Evolutionary conservation across 2,329 filamentous ascomycete genomes (phyloP), one percentile per base, ranked within the genome.

Genomic region (Fonsecaea pugnacius): DNA sequence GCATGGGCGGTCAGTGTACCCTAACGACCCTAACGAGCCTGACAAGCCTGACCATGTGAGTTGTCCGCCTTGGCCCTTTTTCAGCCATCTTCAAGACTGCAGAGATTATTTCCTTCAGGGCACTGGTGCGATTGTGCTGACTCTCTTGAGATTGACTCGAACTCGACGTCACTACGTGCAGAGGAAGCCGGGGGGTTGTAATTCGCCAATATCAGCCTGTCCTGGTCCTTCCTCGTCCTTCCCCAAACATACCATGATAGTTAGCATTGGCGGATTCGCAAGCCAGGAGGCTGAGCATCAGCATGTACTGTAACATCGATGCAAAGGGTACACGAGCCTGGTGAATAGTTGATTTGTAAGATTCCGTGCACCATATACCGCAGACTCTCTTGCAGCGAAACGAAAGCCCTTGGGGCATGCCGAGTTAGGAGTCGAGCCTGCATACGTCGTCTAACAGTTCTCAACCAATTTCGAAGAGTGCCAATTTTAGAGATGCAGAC

Each of bases 221-320:
- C 18, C 9, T 27, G 21, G 43, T 48, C 21, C 10, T 48, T 48
- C 43, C 43, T 16, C 21, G 43, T 48, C 21, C 10, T 48, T 48
- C 43, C 43, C 9, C 21, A 48, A 48, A 14, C 43, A 27, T 18
- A 27, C 8, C 1, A 48, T 48, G 1, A 48, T 18, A n/a, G 10
- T 2, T 2, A 27, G 43, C 16, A 52, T n/a, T 30, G 10, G 35
- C 4, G 48, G n/a, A 53, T 52, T 63, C 60, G 60, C 60, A 62
- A 62, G 53, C 30, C 33, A 33, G 21, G 56, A 65, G 58, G 63
- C 58, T 65, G 53, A 61, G 63, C 53, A 30, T 36, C 10, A 64
- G 27, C 40, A 58, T n/a, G 16, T 21, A 38, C 24, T 33, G 30
- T 46, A 30, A 6, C 27, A 30, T 30, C 27, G 12, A 27, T 7